These are phyloP conservation scores for Cyberlindnera amylophila DNA, from an alignment of 805 yeast species.

Conservation along the genomic window DNA sequence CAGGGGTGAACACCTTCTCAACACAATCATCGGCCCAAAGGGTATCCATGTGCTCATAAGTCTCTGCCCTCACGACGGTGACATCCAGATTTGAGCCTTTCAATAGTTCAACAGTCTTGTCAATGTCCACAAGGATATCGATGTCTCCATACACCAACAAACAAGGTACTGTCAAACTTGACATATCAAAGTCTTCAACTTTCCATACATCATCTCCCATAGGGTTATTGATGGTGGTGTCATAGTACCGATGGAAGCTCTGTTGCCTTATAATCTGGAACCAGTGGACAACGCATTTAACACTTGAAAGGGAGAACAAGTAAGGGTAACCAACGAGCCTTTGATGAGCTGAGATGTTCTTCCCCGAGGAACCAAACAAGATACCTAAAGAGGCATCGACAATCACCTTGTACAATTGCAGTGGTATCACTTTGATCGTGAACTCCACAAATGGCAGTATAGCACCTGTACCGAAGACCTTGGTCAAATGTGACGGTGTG, in stretches of 20 bases:
- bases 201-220: neutral
- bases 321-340: conserved; percentile 74
- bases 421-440: conserved; percentile 76
- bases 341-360: conserved; percentile 61
- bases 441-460: conserved; percentile 66
- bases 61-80: conserved; percentile 38
- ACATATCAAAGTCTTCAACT: conserved; percentile 1
- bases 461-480: conserved; percentile 70
- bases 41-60: conserved; percentile 77
- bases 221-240: conserved; percentile 27
- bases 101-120: conserved; percentile 51
- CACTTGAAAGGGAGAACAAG: conserved; percentile 76
- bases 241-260: conserved; percentile 75
- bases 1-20: conserved; percentile 32
- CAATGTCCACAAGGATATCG: conserved; percentile 72
- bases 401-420: conserved; percentile 60
- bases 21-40: conserved; percentile 69
- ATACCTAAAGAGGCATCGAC: conserved; percentile 61
- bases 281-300: conserved; percentile 81
- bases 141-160: conserved; percentile 61
- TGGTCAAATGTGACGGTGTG: conserved; percentile 67
- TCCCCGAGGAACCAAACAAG: conserved; percentile 69
- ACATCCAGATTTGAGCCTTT: conserved; percentile 35
- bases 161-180: conserved; percentile 55
- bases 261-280: conserved; percentile 69